Base-by-base conservation (phyloP, 1,284 basidiomycete species). In the Cutaneotrichosporon arboriforme region DNA sequence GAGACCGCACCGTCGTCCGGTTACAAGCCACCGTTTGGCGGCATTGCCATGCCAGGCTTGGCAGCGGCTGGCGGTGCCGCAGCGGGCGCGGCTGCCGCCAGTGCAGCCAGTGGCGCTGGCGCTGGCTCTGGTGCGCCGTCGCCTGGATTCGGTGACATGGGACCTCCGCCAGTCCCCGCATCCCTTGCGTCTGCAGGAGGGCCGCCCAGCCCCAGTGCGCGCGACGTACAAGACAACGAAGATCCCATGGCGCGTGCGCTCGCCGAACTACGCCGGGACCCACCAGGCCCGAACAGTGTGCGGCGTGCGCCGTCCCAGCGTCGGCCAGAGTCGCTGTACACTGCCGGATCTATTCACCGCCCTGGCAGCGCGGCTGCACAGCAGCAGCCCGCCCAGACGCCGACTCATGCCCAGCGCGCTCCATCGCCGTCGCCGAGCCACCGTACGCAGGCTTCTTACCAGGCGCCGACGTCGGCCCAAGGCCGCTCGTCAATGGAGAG, bases 161-260 rank as follows among this genome's bases (percentile, higher is more conserved):
- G 46, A 2, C 67, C 68, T 4, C 65, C 68, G 8, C 67, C 69
- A 26, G 54, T 57, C 1, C 66, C 66, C 8, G 53, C 65, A 1
- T 45, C 60, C 2, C 61, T 66, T 26, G 40, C 36, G 9, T 39
- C 49, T 13, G 13, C 21, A n/a, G 7, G 14, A 20, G 61, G 60
- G 10, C 63, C 61, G 8, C 60, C 58, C 8, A 60, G 54, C 54
- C 58, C 67, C 8, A 61, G 67, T 9, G 61, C 64, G 17, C 58
- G 62, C 14, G 64, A 66, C 34, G 72, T 71, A 31, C 73, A 77
- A 0, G 79, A 80, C 54, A 79, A 81, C 14, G 79, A 79, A 35
- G 88, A 91, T 69, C 88, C 88, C 0, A 78, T 91, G 55, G 85
- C 84, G 23, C 83, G 81, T 23, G 48, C 51, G 12, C 41, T 53